phyloP scores from a whole-genome alignment of 2,329 filamentous ascomycete genomes.

The Rutstroemia sp. region DNA sequence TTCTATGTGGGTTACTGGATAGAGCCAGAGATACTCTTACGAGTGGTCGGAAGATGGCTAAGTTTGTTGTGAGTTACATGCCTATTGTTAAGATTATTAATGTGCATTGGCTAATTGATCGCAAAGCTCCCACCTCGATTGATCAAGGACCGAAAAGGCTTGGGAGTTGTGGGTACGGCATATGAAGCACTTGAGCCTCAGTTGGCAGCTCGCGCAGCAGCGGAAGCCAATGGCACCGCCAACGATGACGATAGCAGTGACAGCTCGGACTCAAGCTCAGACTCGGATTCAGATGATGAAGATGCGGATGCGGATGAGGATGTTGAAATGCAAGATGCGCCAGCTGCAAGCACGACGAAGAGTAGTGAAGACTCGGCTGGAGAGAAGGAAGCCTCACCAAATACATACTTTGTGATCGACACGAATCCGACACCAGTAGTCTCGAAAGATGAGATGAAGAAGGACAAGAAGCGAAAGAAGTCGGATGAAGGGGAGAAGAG shows the following conservation, averaged over 20 bases:
- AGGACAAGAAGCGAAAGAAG: conserved; percentile 12
- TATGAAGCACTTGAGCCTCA: conserved; percentile 15
- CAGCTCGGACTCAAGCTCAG: neutral
- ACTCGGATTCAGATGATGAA: neutral
- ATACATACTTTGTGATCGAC: conserved; percentile 22
- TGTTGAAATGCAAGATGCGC: conserved; percentile 8
- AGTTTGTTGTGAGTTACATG: conserved; percentile 20
- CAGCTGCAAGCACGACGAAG: neutral
- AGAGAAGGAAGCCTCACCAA: conserved; percentile 11
- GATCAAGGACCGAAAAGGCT: conserved; percentile 18
- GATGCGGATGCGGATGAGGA: conserved; percentile 3
- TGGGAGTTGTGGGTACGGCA: conserved; percentile 16
- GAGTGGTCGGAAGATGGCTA: conserved; percentile 14
- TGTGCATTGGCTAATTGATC: neutral
- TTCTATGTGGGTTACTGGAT: conserved; percentile 23
- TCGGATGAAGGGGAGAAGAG: neutral
- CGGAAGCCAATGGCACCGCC: neutral
- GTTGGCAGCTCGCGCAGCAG: conserved; percentile 14
- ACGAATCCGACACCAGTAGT: conserved; percentile 20
- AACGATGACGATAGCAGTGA: neutral
- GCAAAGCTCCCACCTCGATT: conserved; percentile 14
- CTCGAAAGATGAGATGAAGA: conserved; percentile 8
- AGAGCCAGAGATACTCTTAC: conserved; percentile 15
- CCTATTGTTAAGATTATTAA: neutral
- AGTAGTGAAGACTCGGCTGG: neutral